Evolutionary conservation across 805 yeast species (phyloP), one percentile per base, ranked within the genome.

Genomic region (Candida ovalis): DNA sequence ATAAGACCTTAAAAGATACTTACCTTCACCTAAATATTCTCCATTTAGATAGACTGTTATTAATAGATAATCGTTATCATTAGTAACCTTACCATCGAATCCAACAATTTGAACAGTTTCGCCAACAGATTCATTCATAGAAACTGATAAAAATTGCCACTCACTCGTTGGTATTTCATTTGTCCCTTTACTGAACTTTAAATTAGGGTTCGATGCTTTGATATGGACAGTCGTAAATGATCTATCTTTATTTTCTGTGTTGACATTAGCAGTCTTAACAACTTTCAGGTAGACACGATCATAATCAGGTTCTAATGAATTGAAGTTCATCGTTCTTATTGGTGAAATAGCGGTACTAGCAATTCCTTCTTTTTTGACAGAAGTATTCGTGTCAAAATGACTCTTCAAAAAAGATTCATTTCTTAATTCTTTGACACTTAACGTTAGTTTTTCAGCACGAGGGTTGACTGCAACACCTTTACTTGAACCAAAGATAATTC

Each of bases 391-490:
- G 12, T 37, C 36, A 13, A 37, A 28, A 30, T 38, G 37, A 21
- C 32, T 22, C 5, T 21, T 28, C 21, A 44, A 35, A 13, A 47
- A 30, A 3, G 39, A 42, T 46, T 77, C 81, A 39, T 74, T 76
- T 60, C 77, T 79, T 58, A 86, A 78, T 62, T 88, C 96, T 63
- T 87, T 88, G 41, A 88, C 78, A 1, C 91, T 75, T 9, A 87
- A 76, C 30, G 80, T 75, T 54, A 89, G 70, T 49, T 74, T 75
- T 57, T 85, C 91, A 3, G 94, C 89, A 63, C 95, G 75, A 24
- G 92, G 90, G 51, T 88, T 86, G 25, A 86, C 77, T 3, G 91
- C 92, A 46, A 88, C 80, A 53, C 96, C 96, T 46, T 77, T 78
- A 48, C 75, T 78, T 0, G 91, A 79, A 23, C 95, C 94, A 15